phyloP scores from a whole-genome alignment of 352 stramenopile genomes.

The Pythium myriotylum region DNA sequence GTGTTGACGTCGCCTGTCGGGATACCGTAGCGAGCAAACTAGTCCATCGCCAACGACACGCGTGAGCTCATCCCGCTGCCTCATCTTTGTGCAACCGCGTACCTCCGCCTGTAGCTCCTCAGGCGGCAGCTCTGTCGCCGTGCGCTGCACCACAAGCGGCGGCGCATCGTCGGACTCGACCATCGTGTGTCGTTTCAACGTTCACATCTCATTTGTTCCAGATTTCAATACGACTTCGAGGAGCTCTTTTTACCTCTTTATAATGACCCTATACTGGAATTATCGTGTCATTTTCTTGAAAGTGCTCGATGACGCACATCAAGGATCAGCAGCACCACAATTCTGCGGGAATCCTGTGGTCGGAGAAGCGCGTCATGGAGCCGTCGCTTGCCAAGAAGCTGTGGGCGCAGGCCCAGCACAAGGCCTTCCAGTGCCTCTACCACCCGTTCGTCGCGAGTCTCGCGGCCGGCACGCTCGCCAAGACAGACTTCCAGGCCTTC shows the following conservation, averaged over 20 bases:
- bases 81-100: background rate
- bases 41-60: background rate
- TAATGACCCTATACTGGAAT: conserved; percentile 9
- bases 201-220: background rate
- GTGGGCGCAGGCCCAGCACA: conserved; percentile 36
- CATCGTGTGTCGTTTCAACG: conserved; percentile 9
- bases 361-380: background rate
- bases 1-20: conserved; percentile 40
- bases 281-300: conserved; percentile 3
- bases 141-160: conserved; percentile 37
- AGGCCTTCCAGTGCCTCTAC: conserved; percentile 45
- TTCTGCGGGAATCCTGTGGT: background rate
- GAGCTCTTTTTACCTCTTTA: conserved; percentile 13
- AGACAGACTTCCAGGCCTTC: conserved; percentile 44
- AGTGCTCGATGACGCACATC: conserved; percentile 8
- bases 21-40: conserved; percentile 64
- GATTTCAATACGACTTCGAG: conserved; percentile 3
- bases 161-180: conserved; percentile 18
- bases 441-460: conserved; percentile 55
- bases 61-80: background rate
- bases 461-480: conserved; percentile 35
- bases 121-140: conserved; percentile 45
- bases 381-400: conserved; percentile 26
- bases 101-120: conserved; percentile 73
- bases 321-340: conserved; percentile 1